A percentile compares a stretch with the other conserved stretches of the same genome.
Conservation (phyloP, 1,139 yeast species). For the Yamadazyma triangularis region DNA sequence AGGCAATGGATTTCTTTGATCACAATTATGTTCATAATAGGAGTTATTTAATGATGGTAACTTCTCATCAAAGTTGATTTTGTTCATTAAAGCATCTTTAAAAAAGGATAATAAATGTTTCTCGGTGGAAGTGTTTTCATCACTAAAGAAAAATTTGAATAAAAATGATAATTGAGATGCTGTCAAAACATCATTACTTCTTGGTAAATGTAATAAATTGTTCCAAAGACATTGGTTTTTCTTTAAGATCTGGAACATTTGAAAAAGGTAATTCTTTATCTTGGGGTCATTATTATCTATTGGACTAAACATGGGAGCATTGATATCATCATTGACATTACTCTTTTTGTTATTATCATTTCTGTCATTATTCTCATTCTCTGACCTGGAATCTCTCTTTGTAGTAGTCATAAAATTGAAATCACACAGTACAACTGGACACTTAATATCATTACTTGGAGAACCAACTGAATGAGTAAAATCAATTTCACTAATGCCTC, state of each 20-base stretch:
- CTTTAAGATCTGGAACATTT: no score
- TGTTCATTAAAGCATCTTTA: slow-evolving; percentile 19
- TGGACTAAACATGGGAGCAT: no score
- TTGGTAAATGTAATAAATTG: slow-evolving; percentile 15
- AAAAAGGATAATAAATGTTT: slow-evolving; percentile 22
- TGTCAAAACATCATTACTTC: slow-evolving; percentile 20
- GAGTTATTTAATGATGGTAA: no score
- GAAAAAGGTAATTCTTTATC: no score
- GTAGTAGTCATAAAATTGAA: slow-evolving; percentile 36
- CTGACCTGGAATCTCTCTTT: no score
- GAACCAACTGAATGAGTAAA: slow-evolving; percentile 19
- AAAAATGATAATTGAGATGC: slow-evolving; percentile 29
- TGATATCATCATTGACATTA: no score
- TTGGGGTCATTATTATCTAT: no score
- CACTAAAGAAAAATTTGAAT: slow-evolving; percentile 28
- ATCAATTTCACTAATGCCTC: slow-evolving; percentile 15
- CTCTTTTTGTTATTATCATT: no score
- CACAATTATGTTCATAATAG: no score
- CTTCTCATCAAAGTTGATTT: no score
- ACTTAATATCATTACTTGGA: slow-evolving; percentile 12
- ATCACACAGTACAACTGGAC: slow-evolving; percentile 43
- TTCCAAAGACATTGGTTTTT: slow-evolving; percentile 24
- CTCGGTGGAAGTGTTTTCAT: slow-evolving; percentile 14
- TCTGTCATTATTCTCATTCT: no score
- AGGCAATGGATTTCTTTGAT: no score